Base-by-base conservation (phyloP, 495 filamentous ascomycete genomes). In the Penicillium malachiteum region DNA sequence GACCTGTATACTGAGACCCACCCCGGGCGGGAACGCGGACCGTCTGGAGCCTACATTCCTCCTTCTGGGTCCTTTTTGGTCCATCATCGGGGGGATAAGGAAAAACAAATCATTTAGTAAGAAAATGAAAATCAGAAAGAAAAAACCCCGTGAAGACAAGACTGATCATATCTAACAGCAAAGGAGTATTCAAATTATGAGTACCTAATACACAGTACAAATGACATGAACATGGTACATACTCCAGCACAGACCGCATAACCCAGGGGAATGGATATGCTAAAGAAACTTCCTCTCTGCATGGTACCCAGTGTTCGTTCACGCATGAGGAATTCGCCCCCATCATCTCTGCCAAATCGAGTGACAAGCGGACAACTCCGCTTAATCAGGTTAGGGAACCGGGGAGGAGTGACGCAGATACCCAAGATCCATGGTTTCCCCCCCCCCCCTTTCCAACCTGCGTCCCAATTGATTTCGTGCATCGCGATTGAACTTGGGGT, bases 21-120 rank as follows among this genome's bases (percentile, higher is more conserved):
- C 50, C 3, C 14, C 50, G 50, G 50, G 50, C 50, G 50, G 50
- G 50, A 40, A 21, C 39, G 30, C 50, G 50, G 50, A 42, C 50
- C 50, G 50, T 43, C 50, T 50, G 48, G 48, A 50, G 48, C 32
- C 37, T 41, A n/a, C 16, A 40, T 16, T 50, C 48, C 48, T 39
- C 14, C 43, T 26, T 46, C 18, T 46, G 43, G 43, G 18, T 46
- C 43, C 43, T 46, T 9, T 43, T n/a, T 12, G 9, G 43, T 26
- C 21, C 21, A 26, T 26, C 21, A 12, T 26, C 14, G 43, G 18
- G 43, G 43, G 18, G 43, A 16, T 38, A 38, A 38, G 35, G 13
- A 38, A 38, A 38, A 38, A 38, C 8, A 38, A 38, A 38, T 2
- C 21, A 26, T 38, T 2, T 10, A 38, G 13, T 38, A n/a, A 38